Evolutionary conservation across 768 basidiomycete genomes (phyloP).

Genomic region (Daedaleopsis nitida): DNA sequence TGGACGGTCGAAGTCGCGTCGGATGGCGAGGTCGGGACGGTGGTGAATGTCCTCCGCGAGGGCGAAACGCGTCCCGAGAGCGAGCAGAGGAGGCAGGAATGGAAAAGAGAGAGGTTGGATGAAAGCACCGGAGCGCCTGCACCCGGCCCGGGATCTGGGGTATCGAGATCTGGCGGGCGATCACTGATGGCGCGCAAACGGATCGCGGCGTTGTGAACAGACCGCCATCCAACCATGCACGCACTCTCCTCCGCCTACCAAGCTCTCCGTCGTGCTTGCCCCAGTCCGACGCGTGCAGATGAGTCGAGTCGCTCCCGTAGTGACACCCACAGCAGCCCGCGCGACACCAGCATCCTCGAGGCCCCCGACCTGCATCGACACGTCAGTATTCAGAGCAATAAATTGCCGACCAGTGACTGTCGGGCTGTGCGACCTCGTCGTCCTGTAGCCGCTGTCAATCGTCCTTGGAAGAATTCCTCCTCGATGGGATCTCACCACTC

Average conservation of each 20-base stretch:
- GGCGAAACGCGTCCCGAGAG: neutral
- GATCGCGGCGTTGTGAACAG: neutral
- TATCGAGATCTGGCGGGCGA: neutral
- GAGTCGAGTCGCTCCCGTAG: neutral
- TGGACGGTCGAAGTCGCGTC: neutral
- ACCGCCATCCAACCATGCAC: neutral
- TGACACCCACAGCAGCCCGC: slow-evolving; percentile 1
- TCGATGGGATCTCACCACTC: slow-evolving; percentile 6
- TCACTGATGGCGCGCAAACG: neutral
- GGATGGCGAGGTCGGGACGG: neutral
- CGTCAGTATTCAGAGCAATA: slow-evolving; percentile 1
- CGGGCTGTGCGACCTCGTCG: slow-evolving; percentile 13
- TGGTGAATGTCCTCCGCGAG: neutral
- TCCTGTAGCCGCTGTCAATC: slow-evolving; percentile 9
- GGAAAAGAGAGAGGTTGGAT: neutral
- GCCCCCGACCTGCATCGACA: neutral
- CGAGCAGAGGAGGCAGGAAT: neutral
- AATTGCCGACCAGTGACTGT: neutral
- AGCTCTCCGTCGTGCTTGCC: neutral
- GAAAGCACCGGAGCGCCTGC: neutral
- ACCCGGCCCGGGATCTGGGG: neutral
- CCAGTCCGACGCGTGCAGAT: neutral
- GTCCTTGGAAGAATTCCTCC: slow-evolving; percentile 1
- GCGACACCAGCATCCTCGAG: neutral
- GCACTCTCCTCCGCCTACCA: neutral